Evolutionary conservation across 495 filamentous ascomycete genomes (phyloP).

Genomic region (Ascobolus immersus): DNA sequence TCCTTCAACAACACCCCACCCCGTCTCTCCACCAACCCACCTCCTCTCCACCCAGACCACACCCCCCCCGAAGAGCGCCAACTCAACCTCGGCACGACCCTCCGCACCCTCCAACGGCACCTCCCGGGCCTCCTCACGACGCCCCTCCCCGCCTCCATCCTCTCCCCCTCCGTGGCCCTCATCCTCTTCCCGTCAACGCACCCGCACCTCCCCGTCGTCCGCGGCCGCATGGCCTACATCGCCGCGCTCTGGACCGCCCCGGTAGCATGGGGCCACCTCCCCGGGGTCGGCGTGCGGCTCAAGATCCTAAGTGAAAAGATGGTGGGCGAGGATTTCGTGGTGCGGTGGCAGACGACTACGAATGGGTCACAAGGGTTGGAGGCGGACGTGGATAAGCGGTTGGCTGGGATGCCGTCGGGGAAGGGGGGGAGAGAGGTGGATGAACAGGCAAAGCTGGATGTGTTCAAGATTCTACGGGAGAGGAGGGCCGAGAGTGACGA

Average conservation of each 20-base stretch:
- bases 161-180: constrained; percentile 71
- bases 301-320: constrained; percentile 73
- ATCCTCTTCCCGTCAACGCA: constrained; percentile 93
- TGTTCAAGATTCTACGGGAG: neutral
- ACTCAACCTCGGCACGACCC: constrained; percentile 26
- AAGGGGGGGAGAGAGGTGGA: constrained; percentile 2
- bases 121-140: constrained; percentile 57
- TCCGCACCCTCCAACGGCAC: constrained; percentile 60
- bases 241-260: constrained; percentile 89
- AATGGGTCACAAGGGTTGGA: too few relatives aligned
- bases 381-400: too few relatives aligned
- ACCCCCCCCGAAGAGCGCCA: too few relatives aligned
- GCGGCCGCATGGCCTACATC: constrained; percentile 67
- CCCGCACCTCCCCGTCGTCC: constrained; percentile 75
- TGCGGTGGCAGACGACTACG: constrained; percentile 53
- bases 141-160: constrained; percentile 57
- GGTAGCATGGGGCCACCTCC: constrained; percentile 79
- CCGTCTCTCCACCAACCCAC: too few relatives aligned
- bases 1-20: too few relatives aligned
- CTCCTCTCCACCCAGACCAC: too few relatives aligned
- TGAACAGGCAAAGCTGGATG: neutral
- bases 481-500: constrained; percentile 7
- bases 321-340: constrained; percentile 59
- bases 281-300: constrained; percentile 67
- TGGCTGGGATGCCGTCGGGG: neutral